Evolutionary conservation across 225 moss, liverwort and hornwort species (phyloP), one percentile per base, ranked within the genome.

Genomic region (Polytrichum commune): DNA sequence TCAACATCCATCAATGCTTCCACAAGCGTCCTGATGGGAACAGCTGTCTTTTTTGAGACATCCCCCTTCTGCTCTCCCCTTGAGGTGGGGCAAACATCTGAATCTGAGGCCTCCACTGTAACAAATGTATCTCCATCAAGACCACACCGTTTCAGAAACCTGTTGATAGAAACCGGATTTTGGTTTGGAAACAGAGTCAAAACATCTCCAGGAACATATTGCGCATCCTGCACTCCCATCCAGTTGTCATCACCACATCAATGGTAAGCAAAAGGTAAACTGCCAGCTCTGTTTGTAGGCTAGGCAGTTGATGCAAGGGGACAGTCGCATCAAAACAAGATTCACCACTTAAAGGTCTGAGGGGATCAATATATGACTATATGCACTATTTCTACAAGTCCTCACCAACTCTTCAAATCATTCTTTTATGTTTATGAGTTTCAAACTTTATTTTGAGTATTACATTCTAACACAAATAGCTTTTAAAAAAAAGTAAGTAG

Each of bases 1-100:
- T 88, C 78, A 24, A 98, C 83, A 76, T 98, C 98, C 84, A 95
- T 81, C 64, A 91, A 78, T 80, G 91, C 89, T 64, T 89, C 95
- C 2, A 95, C 85, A 29, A 98, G 73, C 27, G 91, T 85, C 71
- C 82, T 83, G 5, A 98, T 25, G 65, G 76, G 82, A 67, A 82
- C 82, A 22, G 84, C 82, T 20, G 77, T 78, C 77, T 73, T 84
- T 71, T 64, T 80, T 60, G 72, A 74, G 46, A 76, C 3, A 30
- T 70, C 65, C 56, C 69, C 65, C 53, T 62, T 63, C 33, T 73
- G 66, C 69, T 62, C 75, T 60, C 66, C 7, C 68, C 62, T 63
- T 38, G 77, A 54, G 64, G 74, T 68, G 57, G 77, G 57, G 53
- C 57, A 75, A 65, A 69, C 73, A 73, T 66, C 72, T 76, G 73